Percentiles rank a stretch among this genome's conserved stretches.
These are phyloP conservation scores for Tylopilus plumbeoviolaceoides DNA, from an alignment of 768 basidiomycete genomes.

Conservation along the genomic window DNA sequence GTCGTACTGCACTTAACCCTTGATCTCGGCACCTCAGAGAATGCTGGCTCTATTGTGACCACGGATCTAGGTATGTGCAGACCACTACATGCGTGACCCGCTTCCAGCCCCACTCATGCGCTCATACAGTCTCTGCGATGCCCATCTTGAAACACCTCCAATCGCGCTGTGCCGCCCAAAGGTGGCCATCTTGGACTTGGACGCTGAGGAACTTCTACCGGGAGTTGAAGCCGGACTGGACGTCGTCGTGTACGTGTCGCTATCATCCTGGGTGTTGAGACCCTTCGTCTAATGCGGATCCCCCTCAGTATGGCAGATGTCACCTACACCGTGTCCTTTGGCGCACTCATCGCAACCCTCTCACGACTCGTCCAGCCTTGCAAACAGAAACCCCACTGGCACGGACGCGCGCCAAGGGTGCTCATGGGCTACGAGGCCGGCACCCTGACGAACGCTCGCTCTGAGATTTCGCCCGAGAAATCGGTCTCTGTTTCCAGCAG, in stretches of 20 bases:
- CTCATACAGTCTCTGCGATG: constrained; percentile 66
- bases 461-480: too few relatives aligned
- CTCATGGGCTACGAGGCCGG: constrained; percentile 86
- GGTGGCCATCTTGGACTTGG: constrained; percentile 69
- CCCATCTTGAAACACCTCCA: constrained; percentile 56
- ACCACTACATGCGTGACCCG: not conserved
- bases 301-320: constrained; percentile 83
- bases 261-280: not conserved
- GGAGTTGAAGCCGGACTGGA: constrained; percentile 47
- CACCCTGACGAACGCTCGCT: constrained; percentile 70
- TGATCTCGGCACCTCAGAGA: constrained; percentile 1
- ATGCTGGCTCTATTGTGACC: constrained; percentile 40
- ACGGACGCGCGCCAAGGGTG: constrained; percentile 40
- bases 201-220: constrained; percentile 50
- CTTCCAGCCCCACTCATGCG: not conserved
- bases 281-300: not conserved
- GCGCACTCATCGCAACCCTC: constrained; percentile 69
- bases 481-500: constrained; percentile 53
- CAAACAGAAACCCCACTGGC: not conserved
- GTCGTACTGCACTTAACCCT: constrained; percentile 48
- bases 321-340: constrained; percentile 83
- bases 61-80: constrained; percentile 68
- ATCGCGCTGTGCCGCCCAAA: constrained; percentile 29
- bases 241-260: constrained; percentile 60
- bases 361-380: constrained; percentile 38